Conservation (phyloP, 2,329 filamentous ascomycete species). For the Ascochyta fabae region DNA sequence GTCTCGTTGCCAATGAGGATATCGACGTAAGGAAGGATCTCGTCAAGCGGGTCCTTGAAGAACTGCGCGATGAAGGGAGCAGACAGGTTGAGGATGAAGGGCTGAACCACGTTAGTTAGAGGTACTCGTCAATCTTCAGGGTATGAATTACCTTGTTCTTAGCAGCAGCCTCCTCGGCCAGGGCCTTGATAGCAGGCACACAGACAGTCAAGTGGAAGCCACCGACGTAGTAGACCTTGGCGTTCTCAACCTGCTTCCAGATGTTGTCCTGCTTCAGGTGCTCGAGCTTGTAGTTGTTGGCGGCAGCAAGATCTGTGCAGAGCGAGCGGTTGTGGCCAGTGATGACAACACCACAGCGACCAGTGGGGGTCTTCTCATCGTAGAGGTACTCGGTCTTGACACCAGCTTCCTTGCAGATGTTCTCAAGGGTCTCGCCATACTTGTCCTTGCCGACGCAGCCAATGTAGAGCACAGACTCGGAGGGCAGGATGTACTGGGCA, state of each 20-base stretch:
- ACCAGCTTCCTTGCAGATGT: conserved; percentile 85
- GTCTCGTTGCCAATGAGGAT: conserved; percentile 97
- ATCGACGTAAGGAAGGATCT: conserved; percentile 88
- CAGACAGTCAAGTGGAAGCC: conserved; percentile 98
- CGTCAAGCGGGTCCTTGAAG: conserved; percentile 95
- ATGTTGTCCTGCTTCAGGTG: conserved; percentile 91
- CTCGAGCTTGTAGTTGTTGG: conserved; percentile 95
- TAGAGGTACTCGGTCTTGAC: conserved; percentile 94
- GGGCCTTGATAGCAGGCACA: conserved; percentile 85
- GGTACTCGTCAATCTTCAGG: conserved; percentile 18
- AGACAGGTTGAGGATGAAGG: conserved; percentile 87
- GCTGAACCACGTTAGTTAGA: conserved; percentile 43
- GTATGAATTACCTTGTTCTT: conserved; percentile 74
- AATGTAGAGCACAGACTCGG: conserved; percentile 90
- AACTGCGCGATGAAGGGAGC: conserved; percentile 96
- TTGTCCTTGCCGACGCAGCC: conserved; percentile 96
- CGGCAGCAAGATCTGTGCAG: conserved; percentile 92
- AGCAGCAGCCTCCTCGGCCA: conserved; percentile 86
- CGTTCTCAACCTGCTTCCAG: conserved; percentile 89
- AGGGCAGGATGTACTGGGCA: conserved; percentile 90
- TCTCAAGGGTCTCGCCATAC: conserved; percentile 85
- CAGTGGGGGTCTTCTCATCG: conserved; percentile 82
- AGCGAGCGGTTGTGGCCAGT: conserved; percentile 95
- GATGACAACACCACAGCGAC: conserved; percentile 94
- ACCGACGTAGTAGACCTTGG: conserved; percentile 89